A percentile compares a stretch with the other conserved stretches of the same genome.
These are phyloP conservation scores for Trichosporon ovoides DNA, from an alignment of 1,284 basidiomycete species.

Conservation along the genomic window DNA sequence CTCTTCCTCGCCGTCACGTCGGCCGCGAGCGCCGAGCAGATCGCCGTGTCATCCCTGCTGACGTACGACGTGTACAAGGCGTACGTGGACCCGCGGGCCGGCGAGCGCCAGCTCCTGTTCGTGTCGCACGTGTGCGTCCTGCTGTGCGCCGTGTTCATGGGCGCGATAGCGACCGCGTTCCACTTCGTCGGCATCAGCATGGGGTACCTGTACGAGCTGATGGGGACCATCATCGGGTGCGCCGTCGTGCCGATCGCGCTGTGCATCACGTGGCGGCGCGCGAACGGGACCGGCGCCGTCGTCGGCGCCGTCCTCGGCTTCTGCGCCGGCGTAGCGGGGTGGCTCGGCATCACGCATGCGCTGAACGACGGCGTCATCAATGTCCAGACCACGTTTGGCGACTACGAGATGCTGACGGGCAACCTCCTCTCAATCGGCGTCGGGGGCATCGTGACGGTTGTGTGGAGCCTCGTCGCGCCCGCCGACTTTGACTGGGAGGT, in stretches of 20 bases:
- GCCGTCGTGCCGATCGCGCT: conserved; percentile 81
- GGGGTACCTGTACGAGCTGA: conserved; percentile 50
- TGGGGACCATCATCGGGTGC: conserved; percentile 61
- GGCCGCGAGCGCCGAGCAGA: conserved; percentile 80
- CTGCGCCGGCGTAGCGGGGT: conserved; percentile 65
- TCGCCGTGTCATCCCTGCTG: conserved; percentile 70
- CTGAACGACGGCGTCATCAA: conserved; percentile 67
- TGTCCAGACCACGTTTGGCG: conserved; percentile 59
- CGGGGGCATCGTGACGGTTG: conserved; percentile 68
- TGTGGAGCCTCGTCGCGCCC: conserved; percentile 63
- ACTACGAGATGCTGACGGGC: conserved; percentile 66
- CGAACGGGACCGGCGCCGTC: conserved; percentile 77
- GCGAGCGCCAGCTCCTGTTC: conserved; percentile 57
- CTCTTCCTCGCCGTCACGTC: conserved; percentile 64
- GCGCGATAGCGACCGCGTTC: conserved; percentile 76
- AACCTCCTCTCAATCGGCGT: conserved; percentile 80
- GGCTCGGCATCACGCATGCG: conserved; percentile 71
- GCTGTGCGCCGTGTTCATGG: conserved; percentile 72
- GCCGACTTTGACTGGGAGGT: conserved; percentile 72
- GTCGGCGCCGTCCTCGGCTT: conserved; percentile 67
- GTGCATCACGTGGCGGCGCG: conserved; percentile 71
- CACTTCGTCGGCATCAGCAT: conserved; percentile 81
- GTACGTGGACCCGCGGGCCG: conserved; percentile 59
- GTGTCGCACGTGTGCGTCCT: conserved; percentile 56
- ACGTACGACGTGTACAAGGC: conserved; percentile 68